phyloP scores from a whole-genome alignment of 768 basidiomycete species.

The Lentinus tigrinus region DNA sequence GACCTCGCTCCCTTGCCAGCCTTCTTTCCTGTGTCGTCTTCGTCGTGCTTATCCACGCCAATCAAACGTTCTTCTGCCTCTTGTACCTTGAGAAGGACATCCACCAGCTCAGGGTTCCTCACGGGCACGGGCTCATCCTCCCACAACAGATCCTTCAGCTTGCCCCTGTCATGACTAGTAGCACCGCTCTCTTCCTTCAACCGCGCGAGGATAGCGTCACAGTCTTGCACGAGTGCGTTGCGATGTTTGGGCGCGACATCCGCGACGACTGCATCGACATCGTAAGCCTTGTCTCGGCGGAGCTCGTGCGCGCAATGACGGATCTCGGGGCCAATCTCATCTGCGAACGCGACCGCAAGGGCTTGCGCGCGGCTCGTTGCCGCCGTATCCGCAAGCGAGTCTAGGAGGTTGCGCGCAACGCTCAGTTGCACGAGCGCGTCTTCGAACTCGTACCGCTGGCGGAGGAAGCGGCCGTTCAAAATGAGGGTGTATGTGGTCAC shows the following conservation, averaged over 20 bases:
- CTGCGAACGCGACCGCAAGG: constrained; percentile 76
- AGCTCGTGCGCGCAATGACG: constrained; percentile 90
- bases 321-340: constrained; percentile 89
- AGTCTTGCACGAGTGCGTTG: constrained; percentile 63
- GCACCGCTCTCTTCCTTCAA: constrained; percentile 46
- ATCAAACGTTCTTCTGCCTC: constrained; percentile 65
- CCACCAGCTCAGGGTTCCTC: constrained; percentile 88
- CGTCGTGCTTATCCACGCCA: constrained; percentile 27
- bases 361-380: constrained; percentile 84
- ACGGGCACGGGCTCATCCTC: constrained; percentile 83
- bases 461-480: constrained; percentile 79
- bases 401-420: constrained; percentile 73
- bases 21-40: constrained; percentile 32
- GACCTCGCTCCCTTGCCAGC: constrained; percentile 43
- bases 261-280: constrained; percentile 70
- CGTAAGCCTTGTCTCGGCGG: constrained; percentile 75
- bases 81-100: constrained; percentile 80
- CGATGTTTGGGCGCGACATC: constrained; percentile 59
- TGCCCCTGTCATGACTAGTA: constrained; percentile 45
- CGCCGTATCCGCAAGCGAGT: constrained; percentile 61
- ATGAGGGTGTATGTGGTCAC: constrained; percentile 76
- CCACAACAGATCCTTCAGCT: constrained; percentile 66
- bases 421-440: constrained; percentile 74
- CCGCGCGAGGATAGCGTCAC: constrained; percentile 49
- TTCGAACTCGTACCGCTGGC: constrained; percentile 73